phyloP scores from a whole-genome alignment of 306 rosid genomes.

The Bauhinia variegata region DNA sequence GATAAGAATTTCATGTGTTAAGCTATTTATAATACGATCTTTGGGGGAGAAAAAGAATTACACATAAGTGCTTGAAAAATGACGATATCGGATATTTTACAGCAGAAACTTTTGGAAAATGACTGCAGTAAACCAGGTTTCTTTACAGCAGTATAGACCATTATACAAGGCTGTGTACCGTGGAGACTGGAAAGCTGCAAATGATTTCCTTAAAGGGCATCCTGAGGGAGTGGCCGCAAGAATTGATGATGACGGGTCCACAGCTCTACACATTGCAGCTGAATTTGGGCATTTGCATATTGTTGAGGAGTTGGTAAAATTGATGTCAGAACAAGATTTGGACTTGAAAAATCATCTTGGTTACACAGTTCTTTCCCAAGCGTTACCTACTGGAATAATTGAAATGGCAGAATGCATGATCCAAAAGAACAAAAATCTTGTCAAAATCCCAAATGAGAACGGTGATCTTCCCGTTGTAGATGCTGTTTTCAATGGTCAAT shows the following conservation, averaged over 20 bases:
- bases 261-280: background rate
- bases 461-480: too few relatives aligned
- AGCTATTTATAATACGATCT: too few relatives aligned
- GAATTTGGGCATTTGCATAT: background rate
- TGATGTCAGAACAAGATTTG: background rate
- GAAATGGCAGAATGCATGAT: too few relatives aligned
- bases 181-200: background rate
- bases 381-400: too few relatives aligned
- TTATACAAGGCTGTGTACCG: background rate
- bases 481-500: too few relatives aligned
- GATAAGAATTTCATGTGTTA: too few relatives aligned
- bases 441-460: too few relatives aligned
- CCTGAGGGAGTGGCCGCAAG: background rate
- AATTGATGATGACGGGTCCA: background rate
- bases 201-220: background rate
- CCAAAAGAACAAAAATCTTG: too few relatives aligned
- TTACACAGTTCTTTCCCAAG: background rate
- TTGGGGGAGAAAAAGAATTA: too few relatives aligned
- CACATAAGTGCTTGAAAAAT: too few relatives aligned
- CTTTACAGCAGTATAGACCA: background rate
- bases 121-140: background rate
- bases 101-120: background rate
- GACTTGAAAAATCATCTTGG: background rate
- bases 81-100: too few relatives aligned
- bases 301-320: background rate